phyloP scores from a whole-genome alignment of 352 stramenopile genomes.

The Blastocystis sp. region DNA sequence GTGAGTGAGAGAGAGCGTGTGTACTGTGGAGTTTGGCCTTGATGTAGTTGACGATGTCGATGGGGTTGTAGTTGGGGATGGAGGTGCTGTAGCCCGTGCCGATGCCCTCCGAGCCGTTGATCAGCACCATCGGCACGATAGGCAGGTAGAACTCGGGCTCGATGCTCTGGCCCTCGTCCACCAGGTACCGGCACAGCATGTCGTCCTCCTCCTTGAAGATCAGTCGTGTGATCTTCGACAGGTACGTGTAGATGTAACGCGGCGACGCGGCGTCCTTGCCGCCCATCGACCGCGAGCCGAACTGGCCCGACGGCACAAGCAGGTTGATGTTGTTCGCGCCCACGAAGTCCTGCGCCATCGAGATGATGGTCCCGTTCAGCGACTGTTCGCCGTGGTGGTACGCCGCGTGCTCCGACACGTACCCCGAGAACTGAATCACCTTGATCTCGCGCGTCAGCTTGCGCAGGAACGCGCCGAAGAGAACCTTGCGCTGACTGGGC shows the following conservation, averaged over 20 bases:
- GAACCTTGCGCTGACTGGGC: constrained; percentile 94
- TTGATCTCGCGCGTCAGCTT: constrained; percentile 88
- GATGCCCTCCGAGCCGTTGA: constrained; percentile 93
- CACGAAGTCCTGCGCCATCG: constrained; percentile 97
- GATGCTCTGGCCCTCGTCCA: constrained; percentile 86
- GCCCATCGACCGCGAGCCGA: constrained; percentile 91
- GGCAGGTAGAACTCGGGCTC: constrained; percentile 88
- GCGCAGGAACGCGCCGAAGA: constrained; percentile 95
- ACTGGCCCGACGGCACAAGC: constrained; percentile 90
- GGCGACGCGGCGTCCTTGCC: constrained; percentile 89
- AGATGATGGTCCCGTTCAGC: constrained; percentile 89
- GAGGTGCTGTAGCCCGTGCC: constrained; percentile 90
- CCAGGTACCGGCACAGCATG: constrained; percentile 83
- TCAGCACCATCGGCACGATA: constrained; percentile 91
- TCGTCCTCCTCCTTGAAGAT: constrained; percentile 86
- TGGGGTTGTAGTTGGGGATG: constrained; percentile 86
- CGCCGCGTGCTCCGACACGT: constrained; percentile 94
- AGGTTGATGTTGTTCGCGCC: constrained; percentile 96
- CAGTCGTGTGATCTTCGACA: constrained; percentile 80
- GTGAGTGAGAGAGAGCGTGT: constrained; percentile 70
- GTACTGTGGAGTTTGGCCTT: constrained; percentile 73
- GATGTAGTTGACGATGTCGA: constrained; percentile 79
- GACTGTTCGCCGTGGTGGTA: constrained; percentile 96
- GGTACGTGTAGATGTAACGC: constrained; percentile 90
- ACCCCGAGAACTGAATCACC: constrained; percentile 73